phyloP scores from a whole-genome alignment of 352 stramenopile species.

The Pythium phragmiticola region DNA sequence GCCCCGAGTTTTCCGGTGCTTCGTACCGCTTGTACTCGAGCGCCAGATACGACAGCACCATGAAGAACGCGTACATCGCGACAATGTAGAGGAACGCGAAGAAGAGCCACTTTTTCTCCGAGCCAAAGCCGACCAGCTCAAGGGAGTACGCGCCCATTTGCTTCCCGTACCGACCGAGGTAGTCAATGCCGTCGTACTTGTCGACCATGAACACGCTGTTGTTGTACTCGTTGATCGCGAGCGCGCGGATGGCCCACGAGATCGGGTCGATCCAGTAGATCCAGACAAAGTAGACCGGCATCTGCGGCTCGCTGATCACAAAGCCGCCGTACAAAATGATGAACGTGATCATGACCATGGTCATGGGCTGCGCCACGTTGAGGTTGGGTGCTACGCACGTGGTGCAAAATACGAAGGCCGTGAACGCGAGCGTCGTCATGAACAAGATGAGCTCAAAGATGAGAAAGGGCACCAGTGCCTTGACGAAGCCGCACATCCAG shows the following conservation, averaged over 20 bases:
- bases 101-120: conserved; percentile 30
- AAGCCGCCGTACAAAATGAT: conserved; percentile 43
- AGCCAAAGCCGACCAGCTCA: conserved; percentile 26
- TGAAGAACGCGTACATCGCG: conserved; percentile 30
- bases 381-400: conserved; percentile 28
- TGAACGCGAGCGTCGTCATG: conserved; percentile 35
- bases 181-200: conserved; percentile 27
- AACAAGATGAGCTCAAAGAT: conserved; percentile 60
- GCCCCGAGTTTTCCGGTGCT: conserved; percentile 25
- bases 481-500: conserved; percentile 67
- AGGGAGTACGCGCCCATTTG: conserved; percentile 29
- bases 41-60: conserved; percentile 30
- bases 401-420: conserved; percentile 38
- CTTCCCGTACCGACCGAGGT: conserved; percentile 23
- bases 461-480: conserved; percentile 39
- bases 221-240: conserved; percentile 33
- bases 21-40: conserved; percentile 36
- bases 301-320: conserved; percentile 33
- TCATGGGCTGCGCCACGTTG: conserved; percentile 33
- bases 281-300: conserved; percentile 31
- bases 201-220: conserved; percentile 17
- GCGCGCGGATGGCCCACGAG: conserved; percentile 30
- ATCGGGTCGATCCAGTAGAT: conserved; percentile 51
- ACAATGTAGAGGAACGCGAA: conserved; percentile 29
- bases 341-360: conserved; percentile 31